phyloP scores from a whole-genome alignment of 768 basidiomycete genomes.

The Asterophora parasitica region DNA sequence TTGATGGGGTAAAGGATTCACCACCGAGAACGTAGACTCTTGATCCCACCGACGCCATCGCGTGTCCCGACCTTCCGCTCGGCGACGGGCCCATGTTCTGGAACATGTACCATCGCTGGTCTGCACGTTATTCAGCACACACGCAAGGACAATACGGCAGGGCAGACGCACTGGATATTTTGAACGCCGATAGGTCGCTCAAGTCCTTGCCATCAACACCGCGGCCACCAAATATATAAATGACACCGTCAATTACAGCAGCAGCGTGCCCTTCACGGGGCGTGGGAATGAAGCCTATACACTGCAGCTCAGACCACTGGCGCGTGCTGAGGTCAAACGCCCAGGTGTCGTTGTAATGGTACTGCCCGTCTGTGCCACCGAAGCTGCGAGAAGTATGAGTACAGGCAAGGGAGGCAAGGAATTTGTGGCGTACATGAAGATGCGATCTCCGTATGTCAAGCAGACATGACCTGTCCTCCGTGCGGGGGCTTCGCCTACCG shows the following conservation, averaged over 20 bases:
- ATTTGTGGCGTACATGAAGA: constrained; percentile 63
- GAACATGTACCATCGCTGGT: constrained; percentile 99
- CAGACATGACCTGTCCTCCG: constrained; percentile 90
- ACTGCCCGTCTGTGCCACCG: constrained; percentile 97
- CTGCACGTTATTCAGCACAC: constrained; percentile 36
- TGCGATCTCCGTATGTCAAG: constrained; percentile 74
- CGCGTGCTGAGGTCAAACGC: constrained; percentile 77
- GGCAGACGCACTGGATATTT: constrained; percentile 79
- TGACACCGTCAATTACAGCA: constrained; percentile 92
- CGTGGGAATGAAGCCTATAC: constrained; percentile 95
- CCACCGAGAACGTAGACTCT: constrained; percentile 93
- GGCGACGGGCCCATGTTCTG: constrained; percentile 99
- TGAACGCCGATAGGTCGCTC: constrained; percentile 93
- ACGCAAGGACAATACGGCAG: neutral
- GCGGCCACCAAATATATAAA: constrained; percentile 95
- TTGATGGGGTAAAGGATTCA: constrained; percentile 73
- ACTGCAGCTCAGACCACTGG: constrained; percentile 87
- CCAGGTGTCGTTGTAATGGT: constrained; percentile 99
- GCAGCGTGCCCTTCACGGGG: constrained; percentile 96
- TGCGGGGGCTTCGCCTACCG: constrained; percentile 59
- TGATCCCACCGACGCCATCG: constrained; percentile 92
- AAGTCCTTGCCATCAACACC: constrained; percentile 97
- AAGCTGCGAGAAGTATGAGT: constrained; percentile 47
- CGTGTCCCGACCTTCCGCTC: constrained; percentile 88
- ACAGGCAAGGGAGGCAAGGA: constrained; percentile 12